Conservation (phyloP, 225 moss, liverwort and hornwort genomes). For the Physcomitrellopsis africana region DNA sequence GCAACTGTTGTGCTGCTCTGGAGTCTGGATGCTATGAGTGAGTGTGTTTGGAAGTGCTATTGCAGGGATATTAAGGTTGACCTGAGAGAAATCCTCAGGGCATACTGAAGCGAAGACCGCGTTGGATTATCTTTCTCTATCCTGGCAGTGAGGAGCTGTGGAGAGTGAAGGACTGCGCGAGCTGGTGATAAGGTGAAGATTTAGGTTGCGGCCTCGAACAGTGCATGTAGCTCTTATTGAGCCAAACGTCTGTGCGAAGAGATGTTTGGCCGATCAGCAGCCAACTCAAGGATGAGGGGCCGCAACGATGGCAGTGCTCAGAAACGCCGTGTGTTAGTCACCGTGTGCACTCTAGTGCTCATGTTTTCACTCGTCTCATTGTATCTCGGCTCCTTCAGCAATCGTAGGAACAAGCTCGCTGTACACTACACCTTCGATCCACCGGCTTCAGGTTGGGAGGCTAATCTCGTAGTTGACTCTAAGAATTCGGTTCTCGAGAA, state of each 20-base stretch:
- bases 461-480: constrained; percentile 25
- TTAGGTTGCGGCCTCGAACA: constrained; percentile 39
- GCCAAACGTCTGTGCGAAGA: neutral
- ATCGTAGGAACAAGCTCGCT: constrained; percentile 38
- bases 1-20: neutral
- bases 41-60: constrained; percentile 30
- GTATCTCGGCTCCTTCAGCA: constrained; percentile 84
- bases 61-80: constrained; percentile 27
- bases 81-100: neutral
- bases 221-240: neutral
- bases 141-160: constrained; percentile 14
- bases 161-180: constrained; percentile 14
- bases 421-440: constrained; percentile 52
- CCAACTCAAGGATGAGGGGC: constrained; percentile 72
- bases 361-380: constrained; percentile 74
- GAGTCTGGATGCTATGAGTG: constrained; percentile 36
- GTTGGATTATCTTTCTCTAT: neutral
- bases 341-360: constrained; percentile 68
- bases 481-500: constrained; percentile 27
- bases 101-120: neutral
- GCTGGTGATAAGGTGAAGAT: constrained; percentile 36
- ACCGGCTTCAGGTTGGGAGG: constrained; percentile 38
- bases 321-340: constrained; percentile 77
- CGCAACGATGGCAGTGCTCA: constrained; percentile 75
- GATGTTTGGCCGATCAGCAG: constrained; percentile 72